Conservation (phyloP, 768 basidiomycete genomes). For the Stropharia rugosoannulata region DNA sequence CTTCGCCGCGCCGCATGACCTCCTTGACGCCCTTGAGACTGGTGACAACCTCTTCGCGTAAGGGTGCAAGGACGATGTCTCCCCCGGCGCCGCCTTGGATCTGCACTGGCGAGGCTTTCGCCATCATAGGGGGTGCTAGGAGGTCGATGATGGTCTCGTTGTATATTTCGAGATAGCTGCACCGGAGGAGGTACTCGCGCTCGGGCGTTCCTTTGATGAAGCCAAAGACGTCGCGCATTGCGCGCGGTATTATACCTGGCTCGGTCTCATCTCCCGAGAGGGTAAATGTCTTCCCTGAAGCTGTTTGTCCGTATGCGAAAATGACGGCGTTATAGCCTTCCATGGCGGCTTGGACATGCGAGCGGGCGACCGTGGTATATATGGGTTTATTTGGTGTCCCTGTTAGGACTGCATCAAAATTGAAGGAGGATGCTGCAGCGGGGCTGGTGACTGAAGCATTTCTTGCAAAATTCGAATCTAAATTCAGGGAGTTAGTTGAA, state of each 20-base stretch:
- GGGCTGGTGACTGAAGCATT: conserved; percentile 27
- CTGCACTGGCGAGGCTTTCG: conserved; percentile 61
- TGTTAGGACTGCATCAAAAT: conserved; percentile 75
- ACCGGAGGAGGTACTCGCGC: conserved; percentile 91
- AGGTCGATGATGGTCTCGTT: conserved; percentile 90
- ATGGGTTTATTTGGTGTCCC: conserved; percentile 79
- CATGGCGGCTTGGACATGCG: conserved; percentile 90
- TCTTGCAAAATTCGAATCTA: conserved; percentile 57
- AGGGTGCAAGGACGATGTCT: conserved; percentile 66
- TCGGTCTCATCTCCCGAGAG: conserved; percentile 77
- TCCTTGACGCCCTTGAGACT: conserved; percentile 83
- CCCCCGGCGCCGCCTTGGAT: conserved; percentile 67
- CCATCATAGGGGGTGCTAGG: conserved; percentile 64
- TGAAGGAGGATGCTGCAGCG: conserved; percentile 41
- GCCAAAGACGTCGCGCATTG: conserved; percentile 89
- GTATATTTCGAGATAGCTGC: conserved; percentile 97
- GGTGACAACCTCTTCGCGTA: conserved; percentile 93
- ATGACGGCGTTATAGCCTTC: conserved; percentile 95
- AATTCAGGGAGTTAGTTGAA: conserved; percentile 54
- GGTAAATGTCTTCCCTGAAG: conserved; percentile 57
- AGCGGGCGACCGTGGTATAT: conserved; percentile 72
- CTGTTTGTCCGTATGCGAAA: conserved; percentile 94
- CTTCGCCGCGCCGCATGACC: conserved; percentile 83
- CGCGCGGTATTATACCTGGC: conserved; percentile 92
- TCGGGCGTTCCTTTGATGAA: conserved; percentile 75